Evolutionary conservation across 805 yeast species (phyloP).

Genomic region (Nakazawaea pomicola): DNA sequence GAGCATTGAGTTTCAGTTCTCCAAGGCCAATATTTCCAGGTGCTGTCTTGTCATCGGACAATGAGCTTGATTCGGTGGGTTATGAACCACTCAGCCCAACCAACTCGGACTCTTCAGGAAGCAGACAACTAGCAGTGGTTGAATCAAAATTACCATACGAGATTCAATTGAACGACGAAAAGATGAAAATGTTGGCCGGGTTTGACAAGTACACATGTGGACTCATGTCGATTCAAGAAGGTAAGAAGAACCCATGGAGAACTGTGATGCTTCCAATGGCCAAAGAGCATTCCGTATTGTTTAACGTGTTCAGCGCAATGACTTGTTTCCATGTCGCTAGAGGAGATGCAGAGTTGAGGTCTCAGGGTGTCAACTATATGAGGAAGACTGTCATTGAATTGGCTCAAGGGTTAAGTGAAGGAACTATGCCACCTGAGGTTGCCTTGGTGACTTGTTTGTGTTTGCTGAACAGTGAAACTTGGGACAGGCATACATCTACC

Average conservation of each 20-base stretch:
- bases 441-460: constrained; percentile 63
- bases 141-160: constrained; percentile 16
- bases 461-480: constrained; percentile 60
- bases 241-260: constrained; percentile 68
- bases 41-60: neutral
- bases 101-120: neutral
- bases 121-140: constrained; percentile 16
- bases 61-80: too few species aligned
- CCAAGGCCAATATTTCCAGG: constrained; percentile 9
- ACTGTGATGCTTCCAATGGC: constrained; percentile 53
- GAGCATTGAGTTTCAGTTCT: too few species aligned
- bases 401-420: constrained; percentile 46
- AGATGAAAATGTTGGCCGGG: constrained; percentile 25
- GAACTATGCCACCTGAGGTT: constrained; percentile 53
- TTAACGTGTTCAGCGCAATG: constrained; percentile 63
- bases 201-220: constrained; percentile 44
- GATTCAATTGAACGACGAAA: constrained; percentile 25
- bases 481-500: constrained; percentile 64
- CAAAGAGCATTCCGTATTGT: constrained; percentile 46
- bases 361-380: constrained; percentile 54
- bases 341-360: constrained; percentile 37
- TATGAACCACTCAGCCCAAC: constrained; percentile 7
- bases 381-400: constrained; percentile 53
- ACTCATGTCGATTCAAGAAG: constrained; percentile 60
- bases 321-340: constrained; percentile 55